Base-by-base conservation (phyloP, 2,329 filamentous ascomycete genomes). In the Claviceps maximensis region DNA sequence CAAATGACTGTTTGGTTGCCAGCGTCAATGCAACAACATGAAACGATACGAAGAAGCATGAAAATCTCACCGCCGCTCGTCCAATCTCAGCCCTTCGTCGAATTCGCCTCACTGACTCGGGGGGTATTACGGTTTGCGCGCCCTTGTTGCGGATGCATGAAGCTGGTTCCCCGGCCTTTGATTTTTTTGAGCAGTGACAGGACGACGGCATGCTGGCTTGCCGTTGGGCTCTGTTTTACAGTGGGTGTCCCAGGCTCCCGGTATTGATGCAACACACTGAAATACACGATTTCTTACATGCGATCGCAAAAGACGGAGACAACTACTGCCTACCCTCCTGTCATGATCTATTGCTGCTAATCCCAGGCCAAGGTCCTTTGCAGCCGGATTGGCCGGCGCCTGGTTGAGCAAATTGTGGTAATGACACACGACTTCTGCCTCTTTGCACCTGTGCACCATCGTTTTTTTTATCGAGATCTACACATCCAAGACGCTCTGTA, bases 331-430 rank as follows among this genome's bases (percentile, higher is more conserved):
- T 33, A 33, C 27, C n/a, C 4, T 21, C 15, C n/a, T 47, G 27
- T 4, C 23, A 25, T 45, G 42, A 7, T 23, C 27, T 19, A 17
- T 19, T 17, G 12, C 29, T 17, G 29, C 4, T 21, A 21, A 47
- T 33, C 7, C 17, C 27, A 27, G 12, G 23, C 23, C 48, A 19
- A 31, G 36, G 10, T 31, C 21, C 48, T 21, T 29, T 41, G 36
- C 48, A 42, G 27, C 23, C 25, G 21, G 25, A 21, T 12, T n/a
- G 17, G 42, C 44, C 40, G 23, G 44, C 15, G 23, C 29, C 31
- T 40, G 50, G 41, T 47, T 52, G 50, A 52, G 44, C 19, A 47
- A 23, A 47, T 17, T 52, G 17, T 23, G 50, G 42, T 21, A 44
- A 41, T 38, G 41, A 41, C 23, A 38, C 50, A 46, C 44, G 10